phyloP scores from a whole-genome alignment of 2,329 filamentous ascomycete species.

The Aspergillus awamori region DNA sequence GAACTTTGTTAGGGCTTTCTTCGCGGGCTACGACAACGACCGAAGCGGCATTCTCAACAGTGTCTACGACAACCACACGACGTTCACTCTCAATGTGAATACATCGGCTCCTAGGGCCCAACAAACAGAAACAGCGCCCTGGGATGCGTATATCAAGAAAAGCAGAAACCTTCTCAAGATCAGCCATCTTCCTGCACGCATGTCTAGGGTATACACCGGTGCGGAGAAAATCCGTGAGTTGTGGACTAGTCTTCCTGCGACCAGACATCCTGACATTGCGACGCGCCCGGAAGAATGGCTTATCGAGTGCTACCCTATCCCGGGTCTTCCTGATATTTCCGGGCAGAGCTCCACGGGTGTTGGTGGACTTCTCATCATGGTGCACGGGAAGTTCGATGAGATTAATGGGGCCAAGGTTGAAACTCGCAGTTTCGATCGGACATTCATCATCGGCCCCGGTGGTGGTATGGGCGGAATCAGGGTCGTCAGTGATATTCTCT shows the following conservation, averaged over 20 bases:
- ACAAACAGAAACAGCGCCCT: constrained; percentile 55
- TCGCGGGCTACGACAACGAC: constrained; percentile 72
- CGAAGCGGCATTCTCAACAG: constrained; percentile 63
- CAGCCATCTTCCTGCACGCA: constrained; percentile 60
- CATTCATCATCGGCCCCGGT: constrained; percentile 77
- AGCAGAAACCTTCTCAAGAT: constrained; percentile 79
- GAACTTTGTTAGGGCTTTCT: constrained; percentile 74
- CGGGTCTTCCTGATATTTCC: constrained; percentile 70
- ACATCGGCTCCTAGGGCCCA: constrained; percentile 57
- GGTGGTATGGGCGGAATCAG: constrained; percentile 67
- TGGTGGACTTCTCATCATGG: constrained; percentile 73
- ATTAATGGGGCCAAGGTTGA: constrained; percentile 62
- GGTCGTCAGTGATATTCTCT: constrained; percentile 78
- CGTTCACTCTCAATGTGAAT: constrained; percentile 76
- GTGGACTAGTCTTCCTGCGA: constrained; percentile 72
- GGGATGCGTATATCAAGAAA: constrained; percentile 74
- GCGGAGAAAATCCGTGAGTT: constrained; percentile 65
- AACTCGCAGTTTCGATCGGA: constrained; percentile 76
- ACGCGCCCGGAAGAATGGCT: constrained; percentile 72
- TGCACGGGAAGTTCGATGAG: constrained; percentile 87
- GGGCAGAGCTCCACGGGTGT: constrained; percentile 67
- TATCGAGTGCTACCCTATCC: constrained; percentile 77
- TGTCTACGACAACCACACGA: constrained; percentile 75
- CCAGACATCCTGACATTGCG: constrained; percentile 72
- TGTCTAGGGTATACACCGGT: constrained; percentile 69